Evolutionary conservation across 2,329 filamentous ascomycete genomes (phyloP).

Genomic region (Penicillium verrucosum): DNA sequence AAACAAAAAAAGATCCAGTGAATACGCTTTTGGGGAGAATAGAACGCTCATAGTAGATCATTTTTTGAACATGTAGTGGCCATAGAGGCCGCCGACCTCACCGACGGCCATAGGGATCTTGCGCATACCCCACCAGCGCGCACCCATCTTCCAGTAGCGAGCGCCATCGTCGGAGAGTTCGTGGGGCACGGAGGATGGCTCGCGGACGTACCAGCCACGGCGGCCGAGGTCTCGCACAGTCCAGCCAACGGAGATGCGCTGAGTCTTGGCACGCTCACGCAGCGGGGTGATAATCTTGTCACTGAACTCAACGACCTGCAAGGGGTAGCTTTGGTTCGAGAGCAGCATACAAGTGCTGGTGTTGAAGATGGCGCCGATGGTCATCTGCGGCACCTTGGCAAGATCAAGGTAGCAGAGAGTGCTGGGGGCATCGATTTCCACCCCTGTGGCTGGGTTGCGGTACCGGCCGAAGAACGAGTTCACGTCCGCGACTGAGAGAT

Average conservation of each 20-base stretch:
- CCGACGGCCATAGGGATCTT: slow-evolving; percentile 58
- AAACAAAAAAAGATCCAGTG: slow-evolving; percentile 3
- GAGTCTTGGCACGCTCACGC: slow-evolving; percentile 60
- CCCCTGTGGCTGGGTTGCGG: slow-evolving; percentile 25
- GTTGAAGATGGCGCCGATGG: slow-evolving; percentile 57
- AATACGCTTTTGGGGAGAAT: slow-evolving; percentile 19
- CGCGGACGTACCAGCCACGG: slow-evolving; percentile 63
- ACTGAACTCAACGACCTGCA: slow-evolving; percentile 73
- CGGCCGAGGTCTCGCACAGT: slow-evolving; percentile 65
- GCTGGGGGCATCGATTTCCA: slow-evolving; percentile 16
- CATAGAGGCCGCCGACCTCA: slow-evolving; percentile 58
- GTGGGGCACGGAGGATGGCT: slow-evolving; percentile 37
- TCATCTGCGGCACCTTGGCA: slow-evolving; percentile 62
- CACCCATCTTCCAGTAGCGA: slow-evolving; percentile 78
- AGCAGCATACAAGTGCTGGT: slow-evolving; percentile 57
- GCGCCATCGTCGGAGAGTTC: slow-evolving; percentile 53
- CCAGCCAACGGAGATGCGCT: slow-evolving; percentile 61
- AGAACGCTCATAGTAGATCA: slow-evolving; percentile 25
- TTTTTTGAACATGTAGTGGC: slow-evolving; percentile 59
- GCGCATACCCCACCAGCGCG: slow-evolving; percentile 78
- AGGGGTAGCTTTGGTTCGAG: slow-evolving; percentile 58
- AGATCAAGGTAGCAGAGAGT: slow-evolving; percentile 73
- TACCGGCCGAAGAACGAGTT: slow-evolving; percentile 56
- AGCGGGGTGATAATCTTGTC: slow-evolving; percentile 65
- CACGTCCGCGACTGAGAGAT: slow-evolving; percentile 63